Evolutionary conservation across 345 rosid species (phyloP), one percentile per base, ranked within the genome.

Genomic region (Eucalyptus cladocalyx): DNA sequence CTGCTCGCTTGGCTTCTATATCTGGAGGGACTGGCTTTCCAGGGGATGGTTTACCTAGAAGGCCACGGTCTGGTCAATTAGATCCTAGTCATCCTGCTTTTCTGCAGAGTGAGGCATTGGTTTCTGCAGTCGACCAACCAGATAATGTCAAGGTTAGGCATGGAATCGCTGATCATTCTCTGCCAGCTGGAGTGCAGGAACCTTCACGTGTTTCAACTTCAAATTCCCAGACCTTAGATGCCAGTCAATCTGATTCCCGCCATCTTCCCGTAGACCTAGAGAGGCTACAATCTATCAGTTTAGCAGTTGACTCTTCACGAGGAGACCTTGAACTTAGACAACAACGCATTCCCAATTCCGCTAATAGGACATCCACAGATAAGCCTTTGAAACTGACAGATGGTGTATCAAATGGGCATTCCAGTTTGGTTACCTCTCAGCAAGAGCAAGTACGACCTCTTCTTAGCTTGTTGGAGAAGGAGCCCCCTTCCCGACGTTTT

Each of bases 381-480:
- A 93, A 96, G 93, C 96, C 95, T 87, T 95, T 93, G 87, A 97
- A 95, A 90, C 90, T 92, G 87, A 94, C 93, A 28, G 99, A 97
- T 87, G 93, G 93, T 89, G 89, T 93, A 86, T 94, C 95, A 76
- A 94, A 95, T 91, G 98, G 98, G 85, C 90, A 93, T 92, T 89
- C 95, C 49, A 58, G 92, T 89, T 69, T 92, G 34, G 65, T 24
- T 83, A 91, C 91, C 89, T 69, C 95, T 88, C 97, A 95, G 81
- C 91, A 95, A 60, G 99, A 97, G 88, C 98, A 95, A 93, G 99
- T 98, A 90, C 96, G 98, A 47, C 99, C 99, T 89, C 94, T 98
- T 90, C 97, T 98, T 89, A 98, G 98, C 96, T 95, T 98, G 94
- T 93, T 97, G 95, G 99, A 98, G 86, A 98, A 97, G 93, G 99